Evolutionary conservation across 2,329 filamentous ascomycete genomes (phyloP).

Genomic region (Thielaviopsis punctulata): DNA sequence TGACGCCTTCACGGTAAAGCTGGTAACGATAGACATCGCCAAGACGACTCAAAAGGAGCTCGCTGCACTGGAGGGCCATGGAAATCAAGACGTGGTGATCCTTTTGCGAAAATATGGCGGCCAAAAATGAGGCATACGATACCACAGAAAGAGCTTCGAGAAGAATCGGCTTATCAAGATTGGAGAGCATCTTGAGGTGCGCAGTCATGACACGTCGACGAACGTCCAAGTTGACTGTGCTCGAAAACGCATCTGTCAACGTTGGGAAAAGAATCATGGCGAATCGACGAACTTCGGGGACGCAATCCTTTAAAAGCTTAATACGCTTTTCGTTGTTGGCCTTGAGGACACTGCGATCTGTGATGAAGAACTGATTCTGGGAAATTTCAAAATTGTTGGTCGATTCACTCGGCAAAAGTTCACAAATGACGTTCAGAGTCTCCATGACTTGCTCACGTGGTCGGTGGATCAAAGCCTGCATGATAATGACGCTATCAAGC

Average conservation of each 20-base stretch:
- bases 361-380: constrained; percentile 10
- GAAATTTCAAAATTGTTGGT: constrained; percentile 21
- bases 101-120: constrained; percentile 86
- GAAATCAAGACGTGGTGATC: constrained; percentile 80
- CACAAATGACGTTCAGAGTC: constrained; percentile 92
- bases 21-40: constrained; percentile 87
- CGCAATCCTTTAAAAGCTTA: constrained; percentile 68
- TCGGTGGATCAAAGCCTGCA: constrained; percentile 93
- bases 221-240: constrained; percentile 87
- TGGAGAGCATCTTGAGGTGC: constrained; percentile 96
- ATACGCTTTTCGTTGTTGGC: constrained; percentile 57
- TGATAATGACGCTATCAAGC: constrained; percentile 91
- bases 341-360: not conserved
- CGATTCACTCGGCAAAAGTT: constrained; percentile 53
- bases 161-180: constrained; percentile 71
- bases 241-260: constrained; percentile 89
- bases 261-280: constrained; percentile 87
- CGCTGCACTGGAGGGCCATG: constrained; percentile 73
- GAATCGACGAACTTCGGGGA: constrained; percentile 75
- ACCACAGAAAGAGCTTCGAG: constrained; percentile 73
- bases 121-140: constrained; percentile 87
- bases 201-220: constrained; percentile 88
- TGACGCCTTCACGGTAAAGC: constrained; percentile 91
- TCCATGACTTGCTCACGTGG: constrained; percentile 93
- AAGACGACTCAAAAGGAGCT: constrained; percentile 68